Evolutionary conservation across 805 yeast species (phyloP).

Genomic region (Ogataea nakhonphanomensis): DNA sequence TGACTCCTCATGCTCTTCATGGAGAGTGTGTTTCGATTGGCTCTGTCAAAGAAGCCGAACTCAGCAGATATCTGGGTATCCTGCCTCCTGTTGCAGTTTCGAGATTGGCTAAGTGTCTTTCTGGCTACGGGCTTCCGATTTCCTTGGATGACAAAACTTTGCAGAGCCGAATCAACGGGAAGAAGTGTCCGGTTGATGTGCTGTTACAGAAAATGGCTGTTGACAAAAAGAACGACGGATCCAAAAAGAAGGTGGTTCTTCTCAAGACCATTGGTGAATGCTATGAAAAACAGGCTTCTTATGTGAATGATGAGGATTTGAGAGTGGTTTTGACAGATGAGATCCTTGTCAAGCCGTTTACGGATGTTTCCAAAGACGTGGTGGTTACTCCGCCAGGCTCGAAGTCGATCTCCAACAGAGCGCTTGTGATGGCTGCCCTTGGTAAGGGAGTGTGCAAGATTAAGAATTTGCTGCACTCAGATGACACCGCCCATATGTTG

Average conservation of each 20-base stretch:
- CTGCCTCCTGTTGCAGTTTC: slow-evolving; percentile 93
- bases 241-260: slow-evolving; percentile 81
- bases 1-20: slow-evolving; percentile 93
- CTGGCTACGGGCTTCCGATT: slow-evolving; percentile 83
- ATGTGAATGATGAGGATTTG: slow-evolving; percentile 75
- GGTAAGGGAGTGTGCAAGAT: slow-evolving; percentile 82
- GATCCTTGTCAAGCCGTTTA: slow-evolving; percentile 60
- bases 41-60: slow-evolving; percentile 90
- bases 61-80: slow-evolving; percentile 86
- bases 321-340: slow-evolving; percentile 83
- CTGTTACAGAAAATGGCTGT: slow-evolving; percentile 85
- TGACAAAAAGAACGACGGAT: slow-evolving; percentile 95
- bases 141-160: slow-evolving; percentile 71
- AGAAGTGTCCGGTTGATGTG: slow-evolving; percentile 70
- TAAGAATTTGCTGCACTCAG: slow-evolving; percentile 87
- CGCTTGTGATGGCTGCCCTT: slow-evolving; percentile 86
- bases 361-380: slow-evolving; percentile 34
- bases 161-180: slow-evolving; percentile 62
- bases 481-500: slow-evolving; percentile 93
- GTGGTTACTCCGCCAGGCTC: slow-evolving; percentile 90
- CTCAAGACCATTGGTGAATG: slow-evolving; percentile 85
- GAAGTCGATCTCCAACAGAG: slow-evolving; percentile 94
- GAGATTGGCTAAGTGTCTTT: slow-evolving; percentile 74
- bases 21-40: slow-evolving; percentile 99
- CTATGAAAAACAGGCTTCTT: slow-evolving; percentile 82